Percentiles rank a stretch among this genome's conserved stretches.
Conservation (phyloP, 805 yeast genomes). For the Metschnikowia hibisci region DNA sequence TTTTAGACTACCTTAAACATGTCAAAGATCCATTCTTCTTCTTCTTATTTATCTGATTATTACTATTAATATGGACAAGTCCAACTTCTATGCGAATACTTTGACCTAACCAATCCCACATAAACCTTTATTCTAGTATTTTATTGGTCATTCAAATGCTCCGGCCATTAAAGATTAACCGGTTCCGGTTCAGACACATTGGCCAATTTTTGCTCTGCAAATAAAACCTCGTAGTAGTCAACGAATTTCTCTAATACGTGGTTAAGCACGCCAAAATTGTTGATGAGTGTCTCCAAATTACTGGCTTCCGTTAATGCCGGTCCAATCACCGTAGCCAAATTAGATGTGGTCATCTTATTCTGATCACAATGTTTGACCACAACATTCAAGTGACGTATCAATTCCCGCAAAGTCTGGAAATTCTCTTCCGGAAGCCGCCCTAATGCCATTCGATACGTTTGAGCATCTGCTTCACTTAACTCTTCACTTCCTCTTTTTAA, state of each 20-base stretch:
- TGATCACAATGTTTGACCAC: conserved; percentile 62
- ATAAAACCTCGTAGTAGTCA: conserved; percentile 33
- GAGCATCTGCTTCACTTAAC: conserved; percentile 7
- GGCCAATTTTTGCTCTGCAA: neutral
- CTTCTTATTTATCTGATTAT: neutral
- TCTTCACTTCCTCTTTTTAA: conserved; percentile 26
- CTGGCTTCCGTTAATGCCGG: conserved; percentile 58
- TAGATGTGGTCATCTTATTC: conserved; percentile 86
- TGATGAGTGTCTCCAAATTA: conserved; percentile 42
- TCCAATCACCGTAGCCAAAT: conserved; percentile 84
- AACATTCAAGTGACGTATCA: conserved; percentile 65
- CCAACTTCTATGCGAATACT: too few species aligned
- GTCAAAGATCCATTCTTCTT: neutral
- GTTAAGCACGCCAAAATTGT: conserved; percentile 53
- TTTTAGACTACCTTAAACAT: too few species aligned
- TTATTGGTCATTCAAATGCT: too few species aligned
- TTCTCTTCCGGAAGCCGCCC: conserved; percentile 58
- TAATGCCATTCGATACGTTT: conserved; percentile 28
- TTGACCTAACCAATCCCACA: too few species aligned
- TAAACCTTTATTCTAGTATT: too few species aligned
- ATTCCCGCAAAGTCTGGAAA: conserved; percentile 61
- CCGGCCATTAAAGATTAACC: neutral
- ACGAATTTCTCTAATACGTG: conserved; percentile 50
- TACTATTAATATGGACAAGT: neutral
- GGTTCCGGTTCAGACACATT: neutral